Evolutionary conservation across 345 rosid genomes (phyloP).

Genomic region (Arabidopsis arenosa): DNA sequence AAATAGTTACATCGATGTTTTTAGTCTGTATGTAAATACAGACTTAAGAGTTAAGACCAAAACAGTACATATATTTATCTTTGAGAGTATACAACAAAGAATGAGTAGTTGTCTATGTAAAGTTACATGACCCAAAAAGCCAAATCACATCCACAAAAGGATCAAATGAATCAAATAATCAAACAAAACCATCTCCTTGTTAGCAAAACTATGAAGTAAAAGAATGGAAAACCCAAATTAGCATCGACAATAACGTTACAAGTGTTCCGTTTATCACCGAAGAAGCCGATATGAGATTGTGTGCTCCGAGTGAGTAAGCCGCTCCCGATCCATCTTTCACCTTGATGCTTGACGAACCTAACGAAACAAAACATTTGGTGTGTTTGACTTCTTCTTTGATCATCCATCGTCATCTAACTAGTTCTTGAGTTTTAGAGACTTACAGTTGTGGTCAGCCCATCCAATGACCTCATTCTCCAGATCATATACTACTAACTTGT

Average conservation of each 20-base stretch:
- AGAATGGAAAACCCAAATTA: constrained; percentile 50
- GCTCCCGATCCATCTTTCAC: constrained; percentile 61
- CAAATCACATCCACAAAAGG: constrained; percentile 28
- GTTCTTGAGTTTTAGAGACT: constrained; percentile 45
- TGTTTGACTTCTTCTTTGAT: constrained; percentile 15
- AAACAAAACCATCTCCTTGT: not conserved
- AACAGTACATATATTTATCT: constrained; percentile 21
- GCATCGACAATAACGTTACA: constrained; percentile 47
- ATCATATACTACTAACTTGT: constrained; percentile 88
- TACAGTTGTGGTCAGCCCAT: constrained; percentile 90
- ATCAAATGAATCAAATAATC: constrained; percentile 37
- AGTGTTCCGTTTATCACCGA: constrained; percentile 28
- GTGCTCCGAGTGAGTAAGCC: constrained; percentile 56
- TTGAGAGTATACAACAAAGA: constrained; percentile 36
- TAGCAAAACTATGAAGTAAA: constrained; percentile 45
- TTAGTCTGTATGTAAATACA: too few species aligned
- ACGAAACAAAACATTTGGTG: constrained; percentile 1
- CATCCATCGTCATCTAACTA: constrained; percentile 4
- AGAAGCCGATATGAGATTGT: constrained; percentile 55
- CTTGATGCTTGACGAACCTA: constrained; percentile 82
- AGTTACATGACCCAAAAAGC: constrained; percentile 31
- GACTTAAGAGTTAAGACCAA: not conserved
- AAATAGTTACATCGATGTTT: too few species aligned
- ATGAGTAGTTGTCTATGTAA: constrained; percentile 37
- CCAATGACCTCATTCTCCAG: constrained; percentile 79